Percentiles rank a stretch among this genome's conserved stretches.
These are phyloP conservation scores for Bothriochloa decipiens DNA, from an alignment of 176 grass and related monocot species.

Conservation along the genomic window DNA sequence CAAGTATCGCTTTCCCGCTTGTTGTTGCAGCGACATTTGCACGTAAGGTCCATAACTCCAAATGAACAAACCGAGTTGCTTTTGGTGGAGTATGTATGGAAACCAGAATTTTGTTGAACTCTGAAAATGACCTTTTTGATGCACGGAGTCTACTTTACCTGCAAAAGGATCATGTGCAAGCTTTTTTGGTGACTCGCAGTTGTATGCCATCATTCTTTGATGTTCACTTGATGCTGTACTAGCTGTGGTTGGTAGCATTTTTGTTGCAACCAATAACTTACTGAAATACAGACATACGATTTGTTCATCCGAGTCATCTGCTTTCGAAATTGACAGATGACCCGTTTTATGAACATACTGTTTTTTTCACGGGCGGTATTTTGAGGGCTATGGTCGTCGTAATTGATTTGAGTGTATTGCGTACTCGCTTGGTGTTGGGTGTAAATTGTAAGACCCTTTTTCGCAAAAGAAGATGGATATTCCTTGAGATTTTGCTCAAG, in stretches of 20 bases:
- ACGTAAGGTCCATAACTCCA: conserved; percentile 41
- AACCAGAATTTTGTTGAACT: background rate
- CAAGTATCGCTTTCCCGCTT: conserved; percentile 82
- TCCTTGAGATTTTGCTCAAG: no score
- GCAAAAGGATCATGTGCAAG: background rate
- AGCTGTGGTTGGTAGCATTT: conserved; percentile 1
- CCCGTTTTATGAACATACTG: background rate
- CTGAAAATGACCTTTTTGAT: conserved; percentile 13
- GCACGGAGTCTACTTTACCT: background rate
- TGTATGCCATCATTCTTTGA: background rate
- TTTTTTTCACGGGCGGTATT: no score
- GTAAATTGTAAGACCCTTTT: background rate
- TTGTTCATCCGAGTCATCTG: background rate
- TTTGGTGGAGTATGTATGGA: background rate
- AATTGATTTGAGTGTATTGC: background rate
- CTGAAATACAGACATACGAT: background rate
- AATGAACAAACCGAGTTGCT: background rate
- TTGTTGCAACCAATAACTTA: background rate
- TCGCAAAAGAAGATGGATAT: no score
- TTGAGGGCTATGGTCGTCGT: background rate
- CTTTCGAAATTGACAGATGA: background rate
- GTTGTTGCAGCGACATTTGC: conserved; percentile 88
- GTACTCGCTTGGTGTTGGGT: no score
- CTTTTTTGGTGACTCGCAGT: background rate
- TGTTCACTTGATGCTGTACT: background rate